phyloP scores from a whole-genome alignment of 1,284 basidiomycete species.

The Papiliotrema terrestris region DNA sequence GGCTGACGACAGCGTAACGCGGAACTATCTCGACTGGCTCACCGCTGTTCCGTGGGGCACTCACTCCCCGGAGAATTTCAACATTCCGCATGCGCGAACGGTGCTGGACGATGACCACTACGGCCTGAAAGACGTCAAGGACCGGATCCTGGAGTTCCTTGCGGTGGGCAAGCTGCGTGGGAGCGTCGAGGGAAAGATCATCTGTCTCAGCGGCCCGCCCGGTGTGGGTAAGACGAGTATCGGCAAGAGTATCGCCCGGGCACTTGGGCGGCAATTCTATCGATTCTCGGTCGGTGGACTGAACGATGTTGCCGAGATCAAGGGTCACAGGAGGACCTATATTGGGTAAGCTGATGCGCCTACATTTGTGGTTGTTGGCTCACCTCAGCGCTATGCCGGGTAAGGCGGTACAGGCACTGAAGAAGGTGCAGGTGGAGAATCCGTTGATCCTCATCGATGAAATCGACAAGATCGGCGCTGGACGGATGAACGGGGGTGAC shows the following conservation, averaged over 20 bases:
- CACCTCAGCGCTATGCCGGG: constrained; percentile 77
- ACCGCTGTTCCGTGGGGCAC: constrained; percentile 97
- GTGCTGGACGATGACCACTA: constrained; percentile 97
- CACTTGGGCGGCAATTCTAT: constrained; percentile 48
- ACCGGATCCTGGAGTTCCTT: constrained; percentile 95
- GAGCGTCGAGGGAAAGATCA: constrained; percentile 97
- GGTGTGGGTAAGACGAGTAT: constrained; percentile 96
- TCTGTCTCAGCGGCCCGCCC: constrained; percentile 93
- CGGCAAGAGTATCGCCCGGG: constrained; percentile 68
- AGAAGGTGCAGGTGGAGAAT: constrained; percentile 95
- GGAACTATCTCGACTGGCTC: constrained; percentile 94
- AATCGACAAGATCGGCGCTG: constrained; percentile 92
- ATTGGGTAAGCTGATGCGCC: constrained; percentile 63
- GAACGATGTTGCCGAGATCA: constrained; percentile 98
- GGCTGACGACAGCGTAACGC: constrained; percentile 63
- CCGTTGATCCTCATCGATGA: constrained; percentile 96
- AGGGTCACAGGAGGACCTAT: constrained; percentile 95
- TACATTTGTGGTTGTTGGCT: background rate
- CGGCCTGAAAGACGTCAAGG: constrained; percentile 91
- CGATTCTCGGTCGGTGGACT: constrained; percentile 91
- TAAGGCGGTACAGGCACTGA: constrained; percentile 96
- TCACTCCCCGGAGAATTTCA: constrained; percentile 90
- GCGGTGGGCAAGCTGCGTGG: constrained; percentile 96
- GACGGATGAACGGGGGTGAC: constrained; percentile 87
- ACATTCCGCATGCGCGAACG: constrained; percentile 74